phyloP scores from a whole-genome alignment of 176 grass and related monocot genomes.

The Ensete glaucum region DNA sequence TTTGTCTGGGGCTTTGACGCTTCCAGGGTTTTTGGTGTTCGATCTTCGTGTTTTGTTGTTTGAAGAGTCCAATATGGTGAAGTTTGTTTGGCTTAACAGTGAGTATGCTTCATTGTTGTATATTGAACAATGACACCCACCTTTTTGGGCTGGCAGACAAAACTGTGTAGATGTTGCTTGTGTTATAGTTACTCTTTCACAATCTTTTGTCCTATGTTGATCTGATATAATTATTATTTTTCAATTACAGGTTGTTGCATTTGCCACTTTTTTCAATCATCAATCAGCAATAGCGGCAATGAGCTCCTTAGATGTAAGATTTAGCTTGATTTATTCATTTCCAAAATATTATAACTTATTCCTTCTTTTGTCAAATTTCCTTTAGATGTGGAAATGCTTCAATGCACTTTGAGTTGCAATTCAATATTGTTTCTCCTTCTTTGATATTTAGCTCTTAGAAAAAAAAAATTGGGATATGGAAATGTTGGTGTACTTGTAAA shows the following conservation, averaged over 20 bases:
- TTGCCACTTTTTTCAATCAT: conserved; percentile 86
- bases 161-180: neutral
- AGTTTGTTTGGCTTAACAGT: neutral
- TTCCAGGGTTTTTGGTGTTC: neutral
- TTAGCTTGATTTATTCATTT: neutral
- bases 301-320: conserved; percentile 64
- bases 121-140: neutral
- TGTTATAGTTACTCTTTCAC: neutral
- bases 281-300: conserved; percentile 66
- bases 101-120: neutral
- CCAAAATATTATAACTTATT: neutral
- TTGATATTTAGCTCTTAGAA: neutral
- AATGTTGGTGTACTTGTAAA: no score
- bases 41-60: neutral
- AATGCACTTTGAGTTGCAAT: no score
- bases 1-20: neutral
- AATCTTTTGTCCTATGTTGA: neutral
- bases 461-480: neutral
- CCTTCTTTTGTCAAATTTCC: neutral
- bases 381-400: neutral
- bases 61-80: neutral
- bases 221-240: conserved; percentile 11
- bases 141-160: neutral
- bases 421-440: no score
- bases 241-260: conserved; percentile 62